These are phyloP conservation scores for Aspergillus phoenicis DNA, from an alignment of 2,329 filamentous ascomycete genomes.

Conservation along the genomic window DNA sequence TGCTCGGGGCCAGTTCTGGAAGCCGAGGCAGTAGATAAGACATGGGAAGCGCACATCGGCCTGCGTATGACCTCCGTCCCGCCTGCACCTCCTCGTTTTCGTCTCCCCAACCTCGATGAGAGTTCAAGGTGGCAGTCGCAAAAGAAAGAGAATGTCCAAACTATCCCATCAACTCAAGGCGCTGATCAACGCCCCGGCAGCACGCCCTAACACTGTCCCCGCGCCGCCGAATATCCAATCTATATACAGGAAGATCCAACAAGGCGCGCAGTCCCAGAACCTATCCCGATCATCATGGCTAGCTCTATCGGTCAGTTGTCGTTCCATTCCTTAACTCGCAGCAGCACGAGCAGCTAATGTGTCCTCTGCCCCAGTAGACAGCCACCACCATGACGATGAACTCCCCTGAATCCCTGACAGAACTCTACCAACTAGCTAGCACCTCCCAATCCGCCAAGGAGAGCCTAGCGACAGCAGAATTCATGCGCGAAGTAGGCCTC, in stretches of 20 bases:
- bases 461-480: conserved; percentile 38
- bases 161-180: conserved; percentile 71
- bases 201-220: conserved; percentile 65
- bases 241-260: conserved; percentile 66
- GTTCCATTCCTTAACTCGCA: neutral
- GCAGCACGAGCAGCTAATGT: neutral
- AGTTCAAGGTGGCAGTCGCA: neutral
- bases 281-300: conserved; percentile 68
- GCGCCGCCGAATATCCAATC: conserved; percentile 65
- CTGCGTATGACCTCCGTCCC: neutral
- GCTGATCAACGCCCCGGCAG: conserved; percentile 70
- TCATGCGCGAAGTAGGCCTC: conserved; percentile 49
- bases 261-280: conserved; percentile 63
- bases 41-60: neutral
- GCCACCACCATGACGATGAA: conserved; percentile 86
- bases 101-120: neutral
- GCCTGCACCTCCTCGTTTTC: neutral
- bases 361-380: conserved; percentile 56
- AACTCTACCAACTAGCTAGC: conserved; percentile 57
- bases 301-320: conserved; percentile 59
- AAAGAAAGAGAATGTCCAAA: conserved; percentile 64
- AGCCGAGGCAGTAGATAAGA: neutral
- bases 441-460: conserved; percentile 29
- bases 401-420: conserved; percentile 72
- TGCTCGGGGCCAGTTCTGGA: neutral